Conservation (phyloP, 495 filamentous ascomycete genomes). For the Podospora bellae-mahoneyi region DNA sequence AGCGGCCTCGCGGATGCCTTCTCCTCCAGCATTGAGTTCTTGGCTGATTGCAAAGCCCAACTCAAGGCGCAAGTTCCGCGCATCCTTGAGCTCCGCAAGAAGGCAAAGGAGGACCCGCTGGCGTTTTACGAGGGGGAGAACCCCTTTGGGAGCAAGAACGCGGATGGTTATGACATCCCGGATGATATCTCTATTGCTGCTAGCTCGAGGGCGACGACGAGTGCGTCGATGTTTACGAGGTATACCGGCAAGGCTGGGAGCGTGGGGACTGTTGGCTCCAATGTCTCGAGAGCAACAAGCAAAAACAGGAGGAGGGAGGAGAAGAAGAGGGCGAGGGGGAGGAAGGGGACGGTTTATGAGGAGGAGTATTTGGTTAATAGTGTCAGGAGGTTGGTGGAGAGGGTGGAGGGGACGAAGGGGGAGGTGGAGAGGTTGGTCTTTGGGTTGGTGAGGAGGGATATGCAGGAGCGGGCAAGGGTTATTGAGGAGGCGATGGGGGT, state of each 20-base stretch:
- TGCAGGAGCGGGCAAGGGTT: constrained; percentile 81
- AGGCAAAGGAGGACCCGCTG: constrained; percentile 77
- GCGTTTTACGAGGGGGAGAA: constrained; percentile 72
- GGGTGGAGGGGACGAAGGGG: constrained; percentile 64
- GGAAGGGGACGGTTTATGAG: constrained; percentile 95
- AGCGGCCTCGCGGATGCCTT: constrained; percentile 71
- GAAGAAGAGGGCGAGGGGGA: constrained; percentile 87
- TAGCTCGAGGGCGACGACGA: constrained; percentile 72
- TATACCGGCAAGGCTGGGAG: constrained; percentile 68
- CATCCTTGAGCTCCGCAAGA: constrained; percentile 72
- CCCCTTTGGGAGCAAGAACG: constrained; percentile 30
- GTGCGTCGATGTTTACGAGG: constrained; percentile 79
- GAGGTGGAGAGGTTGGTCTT: constrained; percentile 72
- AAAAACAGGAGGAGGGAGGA: constrained; percentile 85
- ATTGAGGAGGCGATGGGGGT: constrained; percentile 69
- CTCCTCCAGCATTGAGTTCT: constrained; percentile 74
- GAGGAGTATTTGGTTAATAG: constrained; percentile 93
- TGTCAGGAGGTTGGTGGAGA: constrained; percentile 76
- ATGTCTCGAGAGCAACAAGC: constrained; percentile 67
- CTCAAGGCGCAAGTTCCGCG: constrained; percentile 79
- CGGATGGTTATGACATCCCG: constrained; percentile 64
- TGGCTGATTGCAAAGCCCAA: constrained; percentile 87
- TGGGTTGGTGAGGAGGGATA: constrained; percentile 69
- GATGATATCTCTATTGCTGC: constrained; percentile 91
- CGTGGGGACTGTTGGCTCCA: constrained; percentile 64